Evolutionary conservation across 306 rosid species (phyloP).

Genomic region (Casuarina equisetifolia): DNA sequence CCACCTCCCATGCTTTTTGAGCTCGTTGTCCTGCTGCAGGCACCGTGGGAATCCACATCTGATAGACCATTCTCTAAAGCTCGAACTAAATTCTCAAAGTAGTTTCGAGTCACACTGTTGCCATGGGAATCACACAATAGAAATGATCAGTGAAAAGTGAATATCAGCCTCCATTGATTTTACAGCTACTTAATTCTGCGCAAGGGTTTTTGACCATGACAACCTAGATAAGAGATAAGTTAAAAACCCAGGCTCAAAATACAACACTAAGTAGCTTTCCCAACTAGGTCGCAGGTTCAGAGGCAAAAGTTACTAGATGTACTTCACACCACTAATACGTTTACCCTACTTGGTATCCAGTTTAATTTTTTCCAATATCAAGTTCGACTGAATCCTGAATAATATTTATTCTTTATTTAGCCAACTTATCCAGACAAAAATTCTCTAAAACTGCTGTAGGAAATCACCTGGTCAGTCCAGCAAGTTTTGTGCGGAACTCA

Average conservation of each 20-base stretch:
- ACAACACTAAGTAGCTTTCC: neutral
- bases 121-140: neutral
- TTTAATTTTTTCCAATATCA: neutral
- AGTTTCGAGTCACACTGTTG: conserved; percentile 56
- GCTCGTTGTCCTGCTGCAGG: conserved; percentile 53
- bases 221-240: neutral
- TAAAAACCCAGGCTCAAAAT: neutral
- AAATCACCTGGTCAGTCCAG: conserved; percentile 64
- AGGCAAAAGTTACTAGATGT: neutral
- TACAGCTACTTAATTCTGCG: neutral
- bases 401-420: neutral
- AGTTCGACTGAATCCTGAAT: neutral
- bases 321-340: neutral
- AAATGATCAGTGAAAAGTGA: neutral
- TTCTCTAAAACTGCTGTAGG: neutral
- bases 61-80: conserved; percentile 61
- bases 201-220: neutral
- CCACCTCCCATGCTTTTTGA: conserved; percentile 48
- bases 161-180: neutral
- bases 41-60: conserved; percentile 53
- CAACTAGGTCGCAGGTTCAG: neutral
- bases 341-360: neutral
- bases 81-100: conserved; percentile 63
- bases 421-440: neutral
- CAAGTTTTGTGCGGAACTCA: conserved; percentile 73